Base-by-base conservation (phyloP, 345 rosid genomes). In the Arabis alpina region DNA sequence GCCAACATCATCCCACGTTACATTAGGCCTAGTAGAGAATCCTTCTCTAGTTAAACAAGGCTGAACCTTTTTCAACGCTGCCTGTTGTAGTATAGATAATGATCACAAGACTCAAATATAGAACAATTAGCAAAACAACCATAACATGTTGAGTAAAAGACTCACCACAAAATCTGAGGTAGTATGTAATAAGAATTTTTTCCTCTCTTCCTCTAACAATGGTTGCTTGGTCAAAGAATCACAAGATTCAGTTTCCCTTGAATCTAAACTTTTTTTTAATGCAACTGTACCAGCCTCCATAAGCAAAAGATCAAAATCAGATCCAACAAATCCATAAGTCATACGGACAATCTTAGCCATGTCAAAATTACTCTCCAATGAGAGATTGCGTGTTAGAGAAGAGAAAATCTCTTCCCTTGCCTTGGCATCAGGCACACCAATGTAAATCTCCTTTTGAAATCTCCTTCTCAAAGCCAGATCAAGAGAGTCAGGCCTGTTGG, bases 1-100 rank as follows among this genome's bases (percentile, higher is more conserved):
- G 9, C 95, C 97, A 27, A 88, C 86, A 75, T 91, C 88, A 72
- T 85, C 91, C 97, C 95, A 91, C 51, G 72, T 85, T 4, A 85
- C 89, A 82, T 83, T 76, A 42, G 95, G 95, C 54, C 82, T 79
- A 36, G 85, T 61, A 34, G 97, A 78, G 65, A 88, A 91, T 54
- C 95, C 95, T 72, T 88, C 92, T 81, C 88, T 85, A 80, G 80
- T 83, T 42, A 76, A 83, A 28, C 89, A 83, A 7, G 97, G 88
- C 54, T 91, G 87, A 54, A 87, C 80, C 8, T 25, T 2, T 76
- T 81, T 83, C 40, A 80, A 66, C 12, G 96, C 96, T 80, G 79
- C 84, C 91, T 87, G 81, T 48, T 8, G 37, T 6, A 32, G 37
- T 36, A 36, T 36, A 36, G 32, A 36, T 30, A 40, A 4, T 5